Evolutionary conservation across 345 rosid species (phyloP), one percentile per base, ranked within the genome.

Genomic region (Gossypium stocksii): DNA sequence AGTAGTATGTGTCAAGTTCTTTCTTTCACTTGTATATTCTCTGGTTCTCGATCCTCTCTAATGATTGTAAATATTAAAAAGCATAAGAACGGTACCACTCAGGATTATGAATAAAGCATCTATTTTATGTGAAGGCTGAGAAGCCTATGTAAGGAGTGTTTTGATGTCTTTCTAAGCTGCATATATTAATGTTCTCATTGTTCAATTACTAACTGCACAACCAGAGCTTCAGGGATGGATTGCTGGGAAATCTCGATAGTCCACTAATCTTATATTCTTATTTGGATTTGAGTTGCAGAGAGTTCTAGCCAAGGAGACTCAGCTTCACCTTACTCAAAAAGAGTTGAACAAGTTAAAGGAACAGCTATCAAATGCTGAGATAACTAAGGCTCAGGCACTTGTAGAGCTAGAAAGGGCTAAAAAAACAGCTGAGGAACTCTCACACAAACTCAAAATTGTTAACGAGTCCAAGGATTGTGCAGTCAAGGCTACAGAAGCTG

Each of bases 281-380:
- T 20, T 73, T 48, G 46, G 16, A 46, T 59, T 8, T 60, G 10
- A 27, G 22, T 7, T 84, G 71, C 85, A 94, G 98, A 87, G 85
- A 81, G 88, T 84, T 48, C 80, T 88, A 84, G 97, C 88, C 15
- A 92, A 91, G 81, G 94, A 92, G 83, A 88, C 91, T 9, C 95
- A 87, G 82, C 93, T 92, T 80, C 98, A 92, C 78, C 85, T 94
- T 73, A 87, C 90, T 15, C 89, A 89, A 77, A 92, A 87, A 74
- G 93, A 92, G 90, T 80, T 94, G 64, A 84, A 84, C 77, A 89
- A 81, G 87, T 79, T 92, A 64, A 87, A 88, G 81, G 95, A 87
- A 57, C 91, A 89, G 75, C 82, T 94, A 64, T 80, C 81, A 84
- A 94, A 87, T 71, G 97, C 97, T 3, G 97, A 89, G 81, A 83